Evolutionary conservation across 2,329 filamentous ascomycete species (phyloP).

Genomic region (Hypoxylon sp.): DNA sequence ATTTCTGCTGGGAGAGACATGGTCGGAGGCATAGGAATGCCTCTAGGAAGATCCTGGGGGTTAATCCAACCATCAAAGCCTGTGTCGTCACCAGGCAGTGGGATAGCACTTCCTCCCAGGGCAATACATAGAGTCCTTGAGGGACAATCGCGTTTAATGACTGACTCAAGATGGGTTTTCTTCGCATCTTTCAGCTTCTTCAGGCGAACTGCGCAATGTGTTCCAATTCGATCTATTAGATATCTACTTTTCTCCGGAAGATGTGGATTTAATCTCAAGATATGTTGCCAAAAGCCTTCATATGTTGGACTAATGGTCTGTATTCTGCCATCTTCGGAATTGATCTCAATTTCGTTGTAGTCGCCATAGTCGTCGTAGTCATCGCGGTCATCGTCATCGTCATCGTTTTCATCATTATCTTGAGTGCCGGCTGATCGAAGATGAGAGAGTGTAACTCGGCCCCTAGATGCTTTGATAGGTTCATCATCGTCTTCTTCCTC

Average conservation of each 20-base stretch:
- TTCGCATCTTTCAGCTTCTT: neutral
- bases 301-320: neutral
- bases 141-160: neutral
- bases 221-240: neutral
- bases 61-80: neutral
- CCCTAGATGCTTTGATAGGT: neutral
- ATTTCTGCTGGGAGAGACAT: neutral
- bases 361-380: neutral
- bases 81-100: too few relatives aligned
- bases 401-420: neutral
- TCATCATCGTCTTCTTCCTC: neutral
- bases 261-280: neutral
- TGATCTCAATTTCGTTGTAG: neutral
- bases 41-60: neutral
- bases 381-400: neutral
- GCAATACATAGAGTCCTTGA: neutral
- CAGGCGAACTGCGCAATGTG: neutral
- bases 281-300: slow-evolving; percentile 2
- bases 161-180: neutral
- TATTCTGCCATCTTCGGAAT: too few relatives aligned
- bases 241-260: neutral
- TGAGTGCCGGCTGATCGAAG: neutral
- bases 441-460: neutral
- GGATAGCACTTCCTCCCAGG: neutral
- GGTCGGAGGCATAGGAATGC: neutral